These are phyloP conservation scores for Hirsutella minnesotensis DNA, from an alignment of 2,329 filamentous ascomycete species.

Conservation along the genomic window DNA sequence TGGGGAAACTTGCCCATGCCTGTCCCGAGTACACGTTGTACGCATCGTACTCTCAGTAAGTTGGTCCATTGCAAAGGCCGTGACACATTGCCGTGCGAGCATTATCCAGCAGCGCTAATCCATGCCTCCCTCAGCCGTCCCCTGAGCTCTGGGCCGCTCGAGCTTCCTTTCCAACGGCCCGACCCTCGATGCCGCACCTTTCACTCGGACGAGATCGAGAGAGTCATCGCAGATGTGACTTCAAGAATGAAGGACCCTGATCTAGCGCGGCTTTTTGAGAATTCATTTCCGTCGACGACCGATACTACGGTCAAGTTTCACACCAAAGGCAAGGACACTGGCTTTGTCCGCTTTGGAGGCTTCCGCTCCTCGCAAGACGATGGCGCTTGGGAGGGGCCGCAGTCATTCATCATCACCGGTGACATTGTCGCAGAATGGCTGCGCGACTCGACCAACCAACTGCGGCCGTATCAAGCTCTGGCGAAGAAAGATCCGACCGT, in stretches of 20 bases:
- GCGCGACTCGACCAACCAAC: constrained; percentile 84
- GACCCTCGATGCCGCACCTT: constrained; percentile 77
- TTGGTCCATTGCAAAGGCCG: no score
- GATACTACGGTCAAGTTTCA: constrained; percentile 89
- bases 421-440: constrained; percentile 93
- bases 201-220: constrained; percentile 72
- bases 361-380: constrained; percentile 28
- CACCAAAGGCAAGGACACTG: constrained; percentile 43
- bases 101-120: no score
- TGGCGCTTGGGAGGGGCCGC: constrained; percentile 67
- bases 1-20: constrained; percentile 14
- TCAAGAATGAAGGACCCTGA: constrained; percentile 72
- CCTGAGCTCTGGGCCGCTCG: constrained; percentile 65
- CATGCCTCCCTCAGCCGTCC: constrained; percentile 49
- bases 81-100: no score
- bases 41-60: constrained; percentile 26
- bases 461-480: constrained; percentile 78
- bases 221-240: constrained; percentile 75
- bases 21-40: constrained; percentile 31
- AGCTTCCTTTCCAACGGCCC: constrained; percentile 78
- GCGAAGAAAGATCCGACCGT: constrained; percentile 72
- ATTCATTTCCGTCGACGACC: constrained; percentile 76
- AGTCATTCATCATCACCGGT: constrained; percentile 87
- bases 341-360: constrained; percentile 21
- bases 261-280: constrained; percentile 85